Evolutionary conservation across 768 basidiomycete species (phyloP).

Genomic region (Zangia roseola): DNA sequence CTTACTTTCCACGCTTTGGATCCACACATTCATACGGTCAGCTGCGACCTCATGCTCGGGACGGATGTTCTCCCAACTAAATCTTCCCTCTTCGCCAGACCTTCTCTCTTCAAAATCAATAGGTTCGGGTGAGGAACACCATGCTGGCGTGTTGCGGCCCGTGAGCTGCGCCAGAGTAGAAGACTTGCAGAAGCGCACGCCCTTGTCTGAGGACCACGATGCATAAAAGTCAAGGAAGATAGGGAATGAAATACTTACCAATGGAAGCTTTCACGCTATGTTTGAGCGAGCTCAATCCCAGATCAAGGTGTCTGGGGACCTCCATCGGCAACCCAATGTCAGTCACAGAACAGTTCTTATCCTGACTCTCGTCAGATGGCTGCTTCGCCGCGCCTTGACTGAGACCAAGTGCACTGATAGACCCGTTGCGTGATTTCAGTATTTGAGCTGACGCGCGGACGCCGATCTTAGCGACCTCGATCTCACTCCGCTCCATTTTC

Average conservation of each 20-base stretch:
- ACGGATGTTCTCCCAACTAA: conserved; percentile 35
- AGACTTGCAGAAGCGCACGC: conserved; percentile 64
- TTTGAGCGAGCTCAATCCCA: conserved; percentile 51
- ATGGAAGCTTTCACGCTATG: conserved; percentile 75
- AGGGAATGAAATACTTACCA: conserved; percentile 42
- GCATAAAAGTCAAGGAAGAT: not conserved
- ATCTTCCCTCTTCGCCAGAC: conserved; percentile 32
- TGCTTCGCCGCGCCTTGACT: conserved; percentile 9
- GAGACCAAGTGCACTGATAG: conserved; percentile 15
- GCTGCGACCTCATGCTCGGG: conserved; percentile 32
- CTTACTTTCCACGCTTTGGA: conserved; percentile 81
- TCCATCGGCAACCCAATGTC: conserved; percentile 29
- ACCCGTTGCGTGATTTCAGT: conserved; percentile 24
- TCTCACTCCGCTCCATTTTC: conserved; percentile 26
- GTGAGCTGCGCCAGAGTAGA: conserved; percentile 48
- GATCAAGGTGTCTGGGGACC: conserved; percentile 30
- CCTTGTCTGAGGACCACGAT: conserved; percentile 51
- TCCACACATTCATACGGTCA: conserved; percentile 81
- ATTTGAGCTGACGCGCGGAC: conserved; percentile 31
- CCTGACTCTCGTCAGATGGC: conserved; percentile 5
- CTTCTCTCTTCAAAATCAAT: conserved; percentile 33
- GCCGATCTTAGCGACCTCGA: conserved; percentile 31
- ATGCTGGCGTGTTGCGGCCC: conserved; percentile 28
- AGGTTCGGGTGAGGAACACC: conserved; percentile 31
- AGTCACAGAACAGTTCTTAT: conserved; percentile 11